Base-by-base conservation (phyloP, 495 filamentous ascomycete species). In the Massariosphaeria phaeospora region DNA sequence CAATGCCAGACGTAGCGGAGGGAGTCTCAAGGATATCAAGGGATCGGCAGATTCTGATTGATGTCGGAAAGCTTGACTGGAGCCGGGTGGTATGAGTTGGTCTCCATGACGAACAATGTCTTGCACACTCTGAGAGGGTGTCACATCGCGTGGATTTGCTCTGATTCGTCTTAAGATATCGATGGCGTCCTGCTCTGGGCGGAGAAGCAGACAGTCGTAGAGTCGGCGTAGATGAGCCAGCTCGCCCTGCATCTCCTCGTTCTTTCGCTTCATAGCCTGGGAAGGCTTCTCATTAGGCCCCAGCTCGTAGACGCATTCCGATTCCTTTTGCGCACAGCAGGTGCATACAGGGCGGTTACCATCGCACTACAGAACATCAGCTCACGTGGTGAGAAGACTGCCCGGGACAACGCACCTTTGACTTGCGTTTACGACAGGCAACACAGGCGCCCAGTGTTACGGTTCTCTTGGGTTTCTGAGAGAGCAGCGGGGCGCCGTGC, bases 241-340 rank as follows among this genome's bases (percentile, higher is more conserved):
- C 30, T 61, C 57, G 38, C 57, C 45, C 21, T 61, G 57, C 50
- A 61, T 61, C 46, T 61, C 57, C 38, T 61, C 57, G 39, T 61
- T 55, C 39, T 55, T 55, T 20, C 57, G 50, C 27, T 61, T 61
- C 50, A 61, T 55, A 5, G 57, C 57, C 30, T 61, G 57, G 11
- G 44, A 55, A 4, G 57, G 57, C 34, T 51, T 55, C 29, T 61
- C 57, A 25, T 61, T 55, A 12, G 57, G 57, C 0, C 57, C 50
- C 11, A 61, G 31, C 30, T 61, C 57, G 24, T 55, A 61, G 34
- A 50, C 10, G 25, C 57, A 61, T 35, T 44, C 43, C 18, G 57
- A 50, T 5, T 55, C 50, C 23, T 61, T 61, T 27, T 61, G 57
- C 3, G 40, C 17, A 27, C 57, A 61, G 20, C 57, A 61, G 6